A percentile compares a stretch with the other conserved stretches of the same genome.
Evolutionary conservation across 768 basidiomycete species (phyloP).

Genomic region (Phaeotremella fagi): DNA sequence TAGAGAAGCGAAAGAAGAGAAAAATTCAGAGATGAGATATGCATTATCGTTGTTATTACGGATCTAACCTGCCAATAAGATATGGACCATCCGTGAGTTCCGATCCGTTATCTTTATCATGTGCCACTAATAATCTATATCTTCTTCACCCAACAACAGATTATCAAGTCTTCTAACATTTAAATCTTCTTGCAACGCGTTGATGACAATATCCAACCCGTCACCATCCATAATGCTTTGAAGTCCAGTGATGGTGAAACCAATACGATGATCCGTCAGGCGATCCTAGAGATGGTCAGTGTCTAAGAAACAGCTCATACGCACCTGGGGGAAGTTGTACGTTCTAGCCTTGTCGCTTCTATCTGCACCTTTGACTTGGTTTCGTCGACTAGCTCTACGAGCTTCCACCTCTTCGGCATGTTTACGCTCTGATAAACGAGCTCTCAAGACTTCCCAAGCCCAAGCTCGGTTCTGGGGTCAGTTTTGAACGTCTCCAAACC

Average conservation of each 20-base stretch:
- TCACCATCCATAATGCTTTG: slow-evolving; percentile 52
- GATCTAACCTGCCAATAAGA: neutral
- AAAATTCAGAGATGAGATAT: neutral
- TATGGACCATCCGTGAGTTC: no score
- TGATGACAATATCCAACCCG: slow-evolving; percentile 45
- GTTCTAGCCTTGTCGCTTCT: slow-evolving; percentile 93
- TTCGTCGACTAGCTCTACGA: slow-evolving; percentile 64
- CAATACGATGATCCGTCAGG: slow-evolving; percentile 87
- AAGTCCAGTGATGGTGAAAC: slow-evolving; percentile 58
- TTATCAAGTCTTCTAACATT: slow-evolving; percentile 45
- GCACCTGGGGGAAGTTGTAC: slow-evolving; percentile 84
- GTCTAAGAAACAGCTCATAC: neutral
- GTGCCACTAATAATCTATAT: slow-evolving; percentile 41
- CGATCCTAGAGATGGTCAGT: slow-evolving; percentile 59
- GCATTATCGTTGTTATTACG: neutral
- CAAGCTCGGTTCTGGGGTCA: slow-evolving; percentile 84
- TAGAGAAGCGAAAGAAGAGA: neutral
- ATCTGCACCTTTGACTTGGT: slow-evolving; percentile 73
- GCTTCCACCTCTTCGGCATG: slow-evolving; percentile 65
- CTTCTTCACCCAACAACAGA: slow-evolving; percentile 46
- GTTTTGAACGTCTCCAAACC: slow-evolving; percentile 57
- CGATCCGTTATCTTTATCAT: neutral
- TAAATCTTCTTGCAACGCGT: slow-evolving; percentile 42
- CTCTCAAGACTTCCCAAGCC: slow-evolving; percentile 83
- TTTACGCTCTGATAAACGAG: slow-evolving; percentile 77